Evolutionary conservation across 176 grass and related monocot genomes (phyloP).

Genomic region (Cenchrus fungigraminus): DNA sequence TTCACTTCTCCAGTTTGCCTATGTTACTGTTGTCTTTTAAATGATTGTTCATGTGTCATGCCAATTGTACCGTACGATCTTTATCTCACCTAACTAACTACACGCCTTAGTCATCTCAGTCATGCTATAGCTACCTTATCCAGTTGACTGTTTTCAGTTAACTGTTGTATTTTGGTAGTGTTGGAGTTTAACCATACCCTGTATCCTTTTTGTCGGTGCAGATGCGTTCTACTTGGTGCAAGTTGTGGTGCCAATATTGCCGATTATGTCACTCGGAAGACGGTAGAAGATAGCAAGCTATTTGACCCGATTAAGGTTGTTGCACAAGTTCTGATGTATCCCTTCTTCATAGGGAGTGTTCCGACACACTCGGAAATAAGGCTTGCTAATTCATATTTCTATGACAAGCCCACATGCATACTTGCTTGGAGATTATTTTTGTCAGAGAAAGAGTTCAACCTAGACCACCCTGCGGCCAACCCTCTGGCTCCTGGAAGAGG

Average conservation of each 20-base stretch:
- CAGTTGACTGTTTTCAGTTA: background rate
- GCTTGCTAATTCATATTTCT: conserved; percentile 92
- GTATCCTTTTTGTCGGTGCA: conserved; percentile 46
- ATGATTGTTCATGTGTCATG: background rate
- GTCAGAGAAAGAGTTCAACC: conserved; percentile 74
- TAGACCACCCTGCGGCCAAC: conserved; percentile 84
- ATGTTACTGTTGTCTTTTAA: background rate
- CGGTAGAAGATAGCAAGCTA: conserved; percentile 58
- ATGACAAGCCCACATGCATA: conserved; percentile 82
- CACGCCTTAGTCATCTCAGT: background rate
- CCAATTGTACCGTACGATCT: conserved; percentile 16
- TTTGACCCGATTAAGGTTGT: conserved; percentile 84
- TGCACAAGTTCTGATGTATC: conserved; percentile 96
- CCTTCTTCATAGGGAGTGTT: conserved; percentile 81
- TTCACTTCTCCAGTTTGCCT: background rate
- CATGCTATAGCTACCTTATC: conserved; percentile 4
- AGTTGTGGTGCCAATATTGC: conserved; percentile 92
- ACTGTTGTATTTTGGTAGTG: background rate
- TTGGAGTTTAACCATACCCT: conserved; percentile 1
- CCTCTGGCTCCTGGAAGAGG: conserved; percentile 63
- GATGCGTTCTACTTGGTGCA: conserved; percentile 89
- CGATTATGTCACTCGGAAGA: conserved; percentile 79
- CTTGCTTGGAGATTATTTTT: conserved; percentile 93
- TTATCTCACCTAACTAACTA: conserved; percentile 11
- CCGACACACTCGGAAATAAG: conserved; percentile 93